Evolutionary conservation across 495 filamentous ascomycete genomes (phyloP).

Genomic region (Amniculicola lignicola): DNA sequence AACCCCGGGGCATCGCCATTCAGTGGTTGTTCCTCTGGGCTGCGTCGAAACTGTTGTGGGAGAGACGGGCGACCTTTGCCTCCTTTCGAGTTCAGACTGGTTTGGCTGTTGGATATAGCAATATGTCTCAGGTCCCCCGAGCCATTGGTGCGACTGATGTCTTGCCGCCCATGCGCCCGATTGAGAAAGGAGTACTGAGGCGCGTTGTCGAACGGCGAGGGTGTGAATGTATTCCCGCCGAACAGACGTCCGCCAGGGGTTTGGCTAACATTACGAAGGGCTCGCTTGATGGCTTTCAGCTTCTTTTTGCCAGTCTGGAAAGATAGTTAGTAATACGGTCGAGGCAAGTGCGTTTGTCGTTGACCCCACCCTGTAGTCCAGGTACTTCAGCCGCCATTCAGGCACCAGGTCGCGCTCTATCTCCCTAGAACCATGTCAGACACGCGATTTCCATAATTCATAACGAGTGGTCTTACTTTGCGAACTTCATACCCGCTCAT

Average conservation of each 20-base stretch:
- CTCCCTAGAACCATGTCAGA: constrained; percentile 51
- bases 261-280: constrained; percentile 58
- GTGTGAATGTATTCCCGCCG: constrained; percentile 24
- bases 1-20: constrained; percentile 10
- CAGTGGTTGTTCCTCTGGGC: constrained; percentile 32
- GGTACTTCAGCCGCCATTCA: constrained; percentile 90
- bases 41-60: constrained; percentile 1
- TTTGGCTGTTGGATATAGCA: constrained; percentile 20
- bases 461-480: constrained; percentile 32
- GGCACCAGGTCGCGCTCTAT: constrained; percentile 83
- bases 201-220: constrained; percentile 44
- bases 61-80: background rate
- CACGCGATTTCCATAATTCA: background rate
- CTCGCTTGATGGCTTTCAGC: constrained; percentile 73
- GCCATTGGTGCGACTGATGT: background rate
- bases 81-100: constrained; percentile 9
- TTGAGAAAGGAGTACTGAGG: constrained; percentile 39
- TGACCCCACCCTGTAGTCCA: constrained; percentile 74
- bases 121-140: constrained; percentile 18
- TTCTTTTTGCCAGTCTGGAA: constrained; percentile 76
- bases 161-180: constrained; percentile 13
- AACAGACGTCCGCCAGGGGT: constrained; percentile 46
- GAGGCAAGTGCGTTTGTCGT: background rate
- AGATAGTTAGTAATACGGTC: background rate
- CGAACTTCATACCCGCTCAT: constrained; percentile 36